phyloP scores from a whole-genome alignment of 2,329 filamentous ascomycete genomes.

The Gyromitra esculenta region DNA sequence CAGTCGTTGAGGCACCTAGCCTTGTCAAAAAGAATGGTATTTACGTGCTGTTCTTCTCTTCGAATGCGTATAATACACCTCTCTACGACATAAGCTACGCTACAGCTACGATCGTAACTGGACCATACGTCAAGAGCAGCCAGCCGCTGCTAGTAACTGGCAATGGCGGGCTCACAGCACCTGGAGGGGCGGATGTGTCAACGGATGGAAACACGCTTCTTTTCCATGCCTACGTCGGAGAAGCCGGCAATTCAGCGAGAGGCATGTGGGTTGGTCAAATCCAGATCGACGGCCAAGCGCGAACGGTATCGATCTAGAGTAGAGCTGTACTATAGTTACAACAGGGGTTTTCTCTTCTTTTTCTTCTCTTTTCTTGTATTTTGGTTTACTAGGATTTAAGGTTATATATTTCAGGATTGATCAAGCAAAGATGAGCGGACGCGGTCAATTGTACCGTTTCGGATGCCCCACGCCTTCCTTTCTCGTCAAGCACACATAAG shows the following conservation, averaged over 20 bases:
- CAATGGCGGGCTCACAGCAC: conserved; percentile 7
- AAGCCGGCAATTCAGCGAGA: background rate
- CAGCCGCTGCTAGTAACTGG: background rate
- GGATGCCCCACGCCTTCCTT: background rate
- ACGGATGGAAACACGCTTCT: background rate
- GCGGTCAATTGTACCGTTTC: background rate
- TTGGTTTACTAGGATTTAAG: background rate
- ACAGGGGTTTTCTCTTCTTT: too few relatives aligned
- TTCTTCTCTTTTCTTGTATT: background rate
- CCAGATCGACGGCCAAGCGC: background rate
- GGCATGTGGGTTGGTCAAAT: conserved; percentile 6
- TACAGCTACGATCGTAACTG: conserved; percentile 57
- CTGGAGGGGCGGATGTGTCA: conserved; percentile 1
- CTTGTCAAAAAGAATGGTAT: conserved; percentile 64
- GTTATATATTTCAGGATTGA: background rate
- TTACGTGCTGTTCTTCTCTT: conserved; percentile 72
- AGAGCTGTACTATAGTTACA: background rate
- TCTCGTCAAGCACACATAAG: background rate
- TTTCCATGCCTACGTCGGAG: background rate
- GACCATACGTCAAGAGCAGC: background rate
- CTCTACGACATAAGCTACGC: conserved; percentile 71
- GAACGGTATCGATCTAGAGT: background rate
- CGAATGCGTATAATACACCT: conserved; percentile 68
- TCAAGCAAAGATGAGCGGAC: background rate
- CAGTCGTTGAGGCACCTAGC: conserved; percentile 71